These are phyloP conservation scores for Penicillium sp. DNA, from an alignment of 2,329 filamentous ascomycete species.

Conservation along the genomic window DNA sequence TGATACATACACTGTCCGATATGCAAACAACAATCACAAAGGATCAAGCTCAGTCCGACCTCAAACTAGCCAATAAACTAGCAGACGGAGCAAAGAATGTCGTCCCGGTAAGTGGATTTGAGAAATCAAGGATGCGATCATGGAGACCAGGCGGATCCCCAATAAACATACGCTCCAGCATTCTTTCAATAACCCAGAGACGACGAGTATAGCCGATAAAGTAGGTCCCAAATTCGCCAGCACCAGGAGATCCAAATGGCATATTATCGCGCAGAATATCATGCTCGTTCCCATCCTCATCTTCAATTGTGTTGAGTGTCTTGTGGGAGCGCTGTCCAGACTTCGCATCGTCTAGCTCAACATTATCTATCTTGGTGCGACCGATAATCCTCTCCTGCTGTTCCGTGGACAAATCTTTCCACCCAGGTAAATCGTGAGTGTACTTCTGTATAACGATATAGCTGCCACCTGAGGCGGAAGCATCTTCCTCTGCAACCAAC, in stretches of 20 bases:
- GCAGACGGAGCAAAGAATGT: too few relatives aligned
- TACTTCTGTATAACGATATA: conserved; percentile 62
- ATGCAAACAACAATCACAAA: too few relatives aligned
- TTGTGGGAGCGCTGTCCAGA: conserved; percentile 54
- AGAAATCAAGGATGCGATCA: conserved; percentile 48
- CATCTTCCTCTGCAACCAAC: conserved; percentile 45
- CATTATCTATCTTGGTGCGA: conserved; percentile 57
- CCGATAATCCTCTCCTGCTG: conserved; percentile 58
- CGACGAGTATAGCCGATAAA: conserved; percentile 30
- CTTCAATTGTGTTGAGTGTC: conserved; percentile 54
- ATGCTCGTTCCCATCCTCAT: conserved; percentile 51
- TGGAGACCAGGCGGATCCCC: conserved; percentile 53
- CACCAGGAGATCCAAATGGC: conserved; percentile 57
- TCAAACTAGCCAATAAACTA: too few relatives aligned
- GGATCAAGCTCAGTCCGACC: too few relatives aligned
- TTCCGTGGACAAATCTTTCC: conserved; percentile 49
- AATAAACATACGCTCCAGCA: conserved; percentile 58
- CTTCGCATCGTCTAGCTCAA: conserved; percentile 55
- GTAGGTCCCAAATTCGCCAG: conserved; percentile 9
- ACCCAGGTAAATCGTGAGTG: conserved; percentile 51
- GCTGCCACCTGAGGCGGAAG: conserved; percentile 49
- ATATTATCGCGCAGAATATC: conserved; percentile 59
- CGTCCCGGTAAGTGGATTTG: too few relatives aligned
- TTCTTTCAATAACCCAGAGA: conserved; percentile 57
- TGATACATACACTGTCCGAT: too few relatives aligned